These are phyloP conservation scores for Termitomyces sp. DNA, from an alignment of 768 basidiomycete species.

Conservation along the genomic window DNA sequence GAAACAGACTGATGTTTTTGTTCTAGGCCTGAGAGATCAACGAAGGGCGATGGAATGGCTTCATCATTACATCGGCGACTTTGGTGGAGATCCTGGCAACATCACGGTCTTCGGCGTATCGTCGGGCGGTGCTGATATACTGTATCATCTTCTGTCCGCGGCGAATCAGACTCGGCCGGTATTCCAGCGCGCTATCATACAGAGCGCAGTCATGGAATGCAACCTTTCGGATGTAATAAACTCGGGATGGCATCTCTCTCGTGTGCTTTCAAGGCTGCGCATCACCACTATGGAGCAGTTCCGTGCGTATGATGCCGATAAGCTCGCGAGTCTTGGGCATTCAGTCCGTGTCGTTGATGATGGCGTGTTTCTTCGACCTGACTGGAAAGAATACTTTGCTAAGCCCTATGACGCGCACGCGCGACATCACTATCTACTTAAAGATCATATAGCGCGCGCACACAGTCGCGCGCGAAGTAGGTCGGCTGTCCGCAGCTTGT, in stretches of 20 bases:
- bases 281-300: constrained; percentile 56
- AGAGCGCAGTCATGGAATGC: constrained; percentile 61
- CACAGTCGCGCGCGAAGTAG: constrained; percentile 19
- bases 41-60: constrained; percentile 61
- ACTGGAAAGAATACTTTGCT: constrained; percentile 46
- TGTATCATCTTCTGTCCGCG: constrained; percentile 58
- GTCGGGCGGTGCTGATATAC: constrained; percentile 52
- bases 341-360: constrained; percentile 60
- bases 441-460: constrained; percentile 19
- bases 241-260: constrained; percentile 64
- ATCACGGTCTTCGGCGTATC: constrained; percentile 47
- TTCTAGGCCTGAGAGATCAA: constrained; percentile 59
- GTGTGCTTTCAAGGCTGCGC: constrained; percentile 51
- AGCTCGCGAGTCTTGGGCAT: constrained; percentile 47
- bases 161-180: constrained; percentile 54
- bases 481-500: constrained; percentile 12
- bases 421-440: constrained; percentile 19
- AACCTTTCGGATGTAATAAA: constrained; percentile 52
- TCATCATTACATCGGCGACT: constrained; percentile 49
- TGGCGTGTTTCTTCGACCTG: constrained; percentile 57
- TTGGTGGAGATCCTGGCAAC: constrained; percentile 64
- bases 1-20: constrained; percentile 4
- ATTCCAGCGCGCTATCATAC: constrained; percentile 72
- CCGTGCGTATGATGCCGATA: constrained; percentile 50
- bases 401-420: constrained; percentile 25